phyloP scores from a whole-genome alignment of 805 yeast genomes.

The Yarrowia keelungensis region DNA sequence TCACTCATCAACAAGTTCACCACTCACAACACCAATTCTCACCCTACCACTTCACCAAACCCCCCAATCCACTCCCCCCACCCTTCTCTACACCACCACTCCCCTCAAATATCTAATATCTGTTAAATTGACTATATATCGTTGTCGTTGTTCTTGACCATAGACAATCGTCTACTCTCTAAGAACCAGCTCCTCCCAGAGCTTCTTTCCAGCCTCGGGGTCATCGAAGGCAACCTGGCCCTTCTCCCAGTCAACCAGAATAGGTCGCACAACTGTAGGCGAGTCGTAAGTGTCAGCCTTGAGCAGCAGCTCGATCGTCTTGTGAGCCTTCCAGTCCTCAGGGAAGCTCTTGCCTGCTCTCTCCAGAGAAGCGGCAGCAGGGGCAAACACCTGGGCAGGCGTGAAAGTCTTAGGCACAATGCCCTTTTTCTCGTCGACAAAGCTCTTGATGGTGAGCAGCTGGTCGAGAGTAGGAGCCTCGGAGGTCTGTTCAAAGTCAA shows the following conservation, averaged over 20 bases:
- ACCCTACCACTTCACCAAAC: too few relatives aligned
- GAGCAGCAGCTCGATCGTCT: conserved; percentile 25
- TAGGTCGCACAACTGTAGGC: conserved; percentile 52
- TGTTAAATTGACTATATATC: too few relatives aligned
- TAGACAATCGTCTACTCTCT: not conserved
- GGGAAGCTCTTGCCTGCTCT: conserved; percentile 23
- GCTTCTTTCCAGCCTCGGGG: conserved; percentile 53
- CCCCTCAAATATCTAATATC: too few relatives aligned
- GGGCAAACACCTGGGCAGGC: conserved; percentile 22
- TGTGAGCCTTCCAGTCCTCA: conserved; percentile 36
- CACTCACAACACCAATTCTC: too few relatives aligned
- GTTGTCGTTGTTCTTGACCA: too few relatives aligned
- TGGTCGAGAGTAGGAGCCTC: conserved; percentile 31
- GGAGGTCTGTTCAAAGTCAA: conserved; percentile 23
- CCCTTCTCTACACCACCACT: fast-evolving
- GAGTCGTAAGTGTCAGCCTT: conserved; percentile 18
- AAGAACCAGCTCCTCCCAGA: conserved; percentile 50
- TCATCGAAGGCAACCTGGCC: conserved; percentile 60
- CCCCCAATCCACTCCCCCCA: too few relatives aligned
- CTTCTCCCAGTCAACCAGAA: conserved; percentile 70
- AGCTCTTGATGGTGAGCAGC: conserved; percentile 34
- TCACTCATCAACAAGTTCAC: too few relatives aligned
- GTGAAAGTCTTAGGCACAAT: conserved; percentile 16
- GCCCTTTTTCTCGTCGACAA: conserved; percentile 36
- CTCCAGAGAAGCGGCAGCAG: conserved; percentile 23